Base-by-base conservation (phyloP, 805 yeast genomes). In the Wickerhamomyces chambardii region DNA sequence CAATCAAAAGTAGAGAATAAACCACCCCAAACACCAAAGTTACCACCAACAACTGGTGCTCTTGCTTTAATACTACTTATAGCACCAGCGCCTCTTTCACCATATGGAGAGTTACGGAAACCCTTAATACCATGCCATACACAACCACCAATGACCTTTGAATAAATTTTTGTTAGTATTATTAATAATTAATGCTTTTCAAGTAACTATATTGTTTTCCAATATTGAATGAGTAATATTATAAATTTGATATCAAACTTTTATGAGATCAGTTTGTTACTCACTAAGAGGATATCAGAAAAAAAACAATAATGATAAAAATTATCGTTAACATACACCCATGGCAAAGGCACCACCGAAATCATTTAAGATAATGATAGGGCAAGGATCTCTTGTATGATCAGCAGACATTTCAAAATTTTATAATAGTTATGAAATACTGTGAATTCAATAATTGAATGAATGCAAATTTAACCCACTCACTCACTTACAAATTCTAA, bases 11-110 rank as follows among this genome's bases (percentile, higher is more conserved):
- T 82, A 25, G 97, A 86, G 58, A 92, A 92, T 50, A 92, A 68
- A 41, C 98, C 98, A 70, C 98, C 98, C 98, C 98, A 92, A 28
- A 85, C 95, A 66, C 98, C 98, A 54, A 92, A 90, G 63, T 92
- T 92, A 55, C 98, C 98, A 47, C 98, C 98, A 36, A 90, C 87
- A 33, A 90, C 96, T 28, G 99, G 99, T 3, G 97, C 97, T 61
- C 98, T 75, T 35, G 96, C 85, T 57, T 86, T 86, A 49, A 92
- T 82, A 28, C 97, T 97, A 29, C 84, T 69, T 36, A 90, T 56
- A 16, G 95, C 84, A 37, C 98, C 97, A 40, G 75, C 61, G 52
- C 95, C 72, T 66, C 98, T 78, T 64, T 92, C 98, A 41, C 98
- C 98, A 48, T 80, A 72, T 37, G 99, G 98, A 11, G 97, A 87